Percentiles rank a stretch among this genome's conserved stretches.
These are phyloP conservation scores for Suillus placidus DNA, from an alignment of 768 basidiomycete genomes.

Conservation along the genomic window DNA sequence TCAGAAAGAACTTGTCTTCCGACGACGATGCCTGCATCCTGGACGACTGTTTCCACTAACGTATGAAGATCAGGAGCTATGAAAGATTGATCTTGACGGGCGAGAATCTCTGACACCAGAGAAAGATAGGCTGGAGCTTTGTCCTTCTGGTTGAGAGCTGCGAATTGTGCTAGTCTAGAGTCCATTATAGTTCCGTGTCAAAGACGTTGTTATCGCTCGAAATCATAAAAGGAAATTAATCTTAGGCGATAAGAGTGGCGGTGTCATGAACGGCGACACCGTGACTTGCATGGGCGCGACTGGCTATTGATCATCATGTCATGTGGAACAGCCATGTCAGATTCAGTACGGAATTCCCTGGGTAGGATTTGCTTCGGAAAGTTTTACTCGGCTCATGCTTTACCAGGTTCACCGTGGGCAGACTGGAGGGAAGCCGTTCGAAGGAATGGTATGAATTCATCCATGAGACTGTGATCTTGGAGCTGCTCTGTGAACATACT, in stretches of 20 bases:
- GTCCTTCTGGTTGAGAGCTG: conserved; percentile 77
- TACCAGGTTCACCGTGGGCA: not conserved
- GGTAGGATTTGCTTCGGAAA: not conserved
- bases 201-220: not conserved
- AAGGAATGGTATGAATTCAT: not conserved
- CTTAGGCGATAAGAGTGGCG: not conserved
- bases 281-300: not conserved
- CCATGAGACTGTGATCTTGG: not conserved
- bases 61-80: conserved; percentile 62
- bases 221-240: conserved; percentile 11
- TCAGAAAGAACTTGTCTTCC: conserved; percentile 87
- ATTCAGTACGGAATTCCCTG: not conserved
- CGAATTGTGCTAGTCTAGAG: conserved; percentile 60
- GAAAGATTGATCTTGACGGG: conserved; percentile 47
- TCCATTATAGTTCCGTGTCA: conserved; percentile 52
- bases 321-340: conserved; percentile 4
- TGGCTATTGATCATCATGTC: not conserved
- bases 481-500: conserved; percentile 10
- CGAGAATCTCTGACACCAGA: conserved; percentile 67
- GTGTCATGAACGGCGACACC: not conserved
- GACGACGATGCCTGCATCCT: conserved; percentile 81
- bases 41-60: conserved; percentile 80
- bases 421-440: not conserved
- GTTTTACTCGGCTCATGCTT: not conserved
- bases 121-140: conserved; percentile 76